These are phyloP conservation scores for Xylaria castorea DNA, from an alignment of 495 filamentous ascomycete genomes.

Conservation along the genomic window DNA sequence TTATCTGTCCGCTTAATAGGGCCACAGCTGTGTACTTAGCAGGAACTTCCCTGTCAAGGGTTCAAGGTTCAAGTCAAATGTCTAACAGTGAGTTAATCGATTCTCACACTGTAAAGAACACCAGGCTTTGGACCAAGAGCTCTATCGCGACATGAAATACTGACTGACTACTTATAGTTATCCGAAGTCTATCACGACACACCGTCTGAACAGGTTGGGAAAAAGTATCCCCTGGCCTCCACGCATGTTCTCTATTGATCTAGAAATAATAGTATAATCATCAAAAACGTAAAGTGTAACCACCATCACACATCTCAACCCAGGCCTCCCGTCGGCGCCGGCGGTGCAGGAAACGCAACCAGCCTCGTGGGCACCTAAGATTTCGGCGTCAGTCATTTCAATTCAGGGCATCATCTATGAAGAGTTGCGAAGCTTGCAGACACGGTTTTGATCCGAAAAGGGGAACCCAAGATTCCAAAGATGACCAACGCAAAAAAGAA, in stretches of 20 bases:
- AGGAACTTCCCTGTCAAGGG: no score
- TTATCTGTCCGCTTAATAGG: no score
- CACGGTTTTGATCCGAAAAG: neutral
- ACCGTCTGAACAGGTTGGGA: neutral
- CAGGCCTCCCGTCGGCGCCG: neutral
- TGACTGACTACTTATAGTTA: no score
- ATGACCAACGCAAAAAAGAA: neutral
- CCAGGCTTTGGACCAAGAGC: neutral
- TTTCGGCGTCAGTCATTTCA: neutral
- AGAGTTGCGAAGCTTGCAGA: neutral
- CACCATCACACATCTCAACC: neutral
- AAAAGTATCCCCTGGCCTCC: neutral
- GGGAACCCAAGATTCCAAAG: neutral
- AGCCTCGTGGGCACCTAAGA: conserved; percentile 13
- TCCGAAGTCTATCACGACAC: neutral
- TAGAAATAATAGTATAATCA: neutral
- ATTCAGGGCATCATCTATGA: neutral
- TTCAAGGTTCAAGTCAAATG: no score
- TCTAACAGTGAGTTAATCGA: no score
- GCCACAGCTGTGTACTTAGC: no score
- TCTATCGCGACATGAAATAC: conserved; percentile 4
- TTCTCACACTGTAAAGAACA: neutral
- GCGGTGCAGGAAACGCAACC: neutral
- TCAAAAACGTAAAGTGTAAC: neutral
- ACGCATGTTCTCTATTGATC: neutral